Base-by-base conservation (phyloP, 2,329 filamentous ascomycete species). In the Colletotrichum agaves region DNA sequence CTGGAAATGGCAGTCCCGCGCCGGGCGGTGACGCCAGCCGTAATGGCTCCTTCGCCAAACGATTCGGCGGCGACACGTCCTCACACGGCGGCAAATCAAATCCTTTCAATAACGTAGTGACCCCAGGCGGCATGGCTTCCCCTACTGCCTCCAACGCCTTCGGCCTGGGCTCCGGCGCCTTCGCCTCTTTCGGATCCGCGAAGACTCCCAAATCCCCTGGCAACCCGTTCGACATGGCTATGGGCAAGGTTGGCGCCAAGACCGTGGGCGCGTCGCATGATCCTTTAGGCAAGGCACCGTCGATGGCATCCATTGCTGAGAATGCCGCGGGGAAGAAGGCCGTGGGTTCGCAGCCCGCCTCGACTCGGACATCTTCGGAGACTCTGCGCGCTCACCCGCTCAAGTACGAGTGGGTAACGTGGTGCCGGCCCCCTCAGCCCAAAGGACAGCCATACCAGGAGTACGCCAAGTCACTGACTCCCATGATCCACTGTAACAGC, bases 391-490 rank as follows among this genome's bases (percentile, higher is more conserved):
- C 74, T 23, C 67, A 71, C 57, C 69, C 68, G 21, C 85, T 98
- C 74, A 94, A 92, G 81, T 90, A 93, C 79, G 91, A 90, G 71
- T 99, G 96, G 96, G 91, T 97, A 37, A 93, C 98, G 78, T 98
- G 96, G 94, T 99, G 97, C 81, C 89, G 96, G 67, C 96, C 96
- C 43, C 96, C 96, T 56, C 97, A 97, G 74, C 94, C 93, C 72
- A 99, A 99, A 83, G 96, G 95, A 72, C 95, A 96, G 75, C 88
- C 88, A 44, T 90, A 85, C 75, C 87, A 91, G 74, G 95, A 98
- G 80, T 99, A 99, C 79, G 96, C 99, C 79, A 97, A 98, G 81
- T 98, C 95, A 6, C 90, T 97, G 69, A 92, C 96, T 74, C 89
- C 94, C 43, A 89, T 98, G 76, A 95, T 93, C 73, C 87, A 88